These are phyloP conservation scores for Calocybe gambosa DNA, from an alignment of 1,284 basidiomycete species.

Conservation along the genomic window DNA sequence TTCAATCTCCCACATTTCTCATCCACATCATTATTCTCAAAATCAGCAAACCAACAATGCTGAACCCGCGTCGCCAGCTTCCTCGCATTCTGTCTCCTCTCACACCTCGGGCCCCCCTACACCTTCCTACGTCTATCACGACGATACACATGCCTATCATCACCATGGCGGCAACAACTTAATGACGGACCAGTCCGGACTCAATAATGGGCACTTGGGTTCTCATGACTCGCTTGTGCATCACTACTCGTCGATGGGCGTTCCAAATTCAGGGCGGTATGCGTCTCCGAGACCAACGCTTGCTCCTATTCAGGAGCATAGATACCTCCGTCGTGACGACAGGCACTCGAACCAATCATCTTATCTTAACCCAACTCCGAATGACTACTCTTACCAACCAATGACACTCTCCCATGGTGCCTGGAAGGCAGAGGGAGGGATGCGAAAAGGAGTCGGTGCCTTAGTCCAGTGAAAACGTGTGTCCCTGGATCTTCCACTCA, in stretches of 20 bases:
- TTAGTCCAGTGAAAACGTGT: constrained; percentile 17
- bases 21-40: constrained; percentile 28
- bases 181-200: constrained; percentile 21
- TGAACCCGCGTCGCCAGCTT: constrained; percentile 32
- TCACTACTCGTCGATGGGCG: constrained; percentile 22
- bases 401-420: constrained; percentile 27
- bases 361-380: constrained; percentile 33
- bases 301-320: constrained; percentile 47
- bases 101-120: constrained; percentile 45
- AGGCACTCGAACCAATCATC: constrained; percentile 17
- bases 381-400: constrained; percentile 31
- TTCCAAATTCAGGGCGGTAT: constrained; percentile 26
- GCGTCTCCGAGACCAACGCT: constrained; percentile 48
- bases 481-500: neutral
- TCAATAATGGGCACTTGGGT: constrained; percentile 25
- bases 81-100: constrained; percentile 28
- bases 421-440: constrained; percentile 33
- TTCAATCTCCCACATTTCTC: constrained; percentile 41
- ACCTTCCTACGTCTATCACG: constrained; percentile 42
- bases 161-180: constrained; percentile 21
- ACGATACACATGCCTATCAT: constrained; percentile 32
- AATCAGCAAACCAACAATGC: constrained; percentile 19
- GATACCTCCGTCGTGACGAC: constrained; percentile 30
- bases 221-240: constrained; percentile 28
- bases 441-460: constrained; percentile 33